Evolutionary conservation across 176 grass and related monocot species (phyloP).

Genomic region (Ananas comosus): DNA sequence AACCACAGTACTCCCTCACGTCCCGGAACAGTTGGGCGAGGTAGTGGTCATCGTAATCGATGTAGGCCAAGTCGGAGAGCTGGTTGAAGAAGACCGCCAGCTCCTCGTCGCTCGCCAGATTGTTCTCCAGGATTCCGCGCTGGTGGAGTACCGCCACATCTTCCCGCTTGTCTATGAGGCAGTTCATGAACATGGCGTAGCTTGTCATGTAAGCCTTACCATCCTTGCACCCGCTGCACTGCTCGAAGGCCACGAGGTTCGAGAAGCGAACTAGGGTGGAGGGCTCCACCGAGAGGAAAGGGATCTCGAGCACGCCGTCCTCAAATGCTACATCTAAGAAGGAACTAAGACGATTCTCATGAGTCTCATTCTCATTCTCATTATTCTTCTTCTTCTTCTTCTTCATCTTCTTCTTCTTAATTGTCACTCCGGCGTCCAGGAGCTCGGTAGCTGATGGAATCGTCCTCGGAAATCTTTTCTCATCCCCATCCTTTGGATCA

Average conservation of each 20-base stretch:
- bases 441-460: constrained; percentile 32
- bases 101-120: not conserved
- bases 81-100: constrained; percentile 15
- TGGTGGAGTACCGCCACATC: constrained; percentile 2
- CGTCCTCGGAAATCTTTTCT: not conserved
- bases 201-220: not conserved
- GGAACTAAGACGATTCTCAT: not conserved
- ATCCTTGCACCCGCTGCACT: not conserved
- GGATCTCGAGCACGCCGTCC: not conserved
- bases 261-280: not conserved
- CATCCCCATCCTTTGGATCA: too few species aligned
- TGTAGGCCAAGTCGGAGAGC: not conserved
- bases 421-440: constrained; percentile 19
- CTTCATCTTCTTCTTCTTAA: not conserved
- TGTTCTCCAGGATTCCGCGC: not conserved
- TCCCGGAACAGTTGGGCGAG: not conserved
- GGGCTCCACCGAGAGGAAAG: not conserved
- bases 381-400: not conserved
- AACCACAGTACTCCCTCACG: not conserved
- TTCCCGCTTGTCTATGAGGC: not conserved
- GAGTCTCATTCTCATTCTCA: too few species aligned
- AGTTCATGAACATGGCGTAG: not conserved
- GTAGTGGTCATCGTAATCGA: not conserved
- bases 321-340: not conserved
- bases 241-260: constrained; percentile 5